phyloP scores from a whole-genome alignment of 23 red algal genomes.

The Chondrus crispus region DNA sequence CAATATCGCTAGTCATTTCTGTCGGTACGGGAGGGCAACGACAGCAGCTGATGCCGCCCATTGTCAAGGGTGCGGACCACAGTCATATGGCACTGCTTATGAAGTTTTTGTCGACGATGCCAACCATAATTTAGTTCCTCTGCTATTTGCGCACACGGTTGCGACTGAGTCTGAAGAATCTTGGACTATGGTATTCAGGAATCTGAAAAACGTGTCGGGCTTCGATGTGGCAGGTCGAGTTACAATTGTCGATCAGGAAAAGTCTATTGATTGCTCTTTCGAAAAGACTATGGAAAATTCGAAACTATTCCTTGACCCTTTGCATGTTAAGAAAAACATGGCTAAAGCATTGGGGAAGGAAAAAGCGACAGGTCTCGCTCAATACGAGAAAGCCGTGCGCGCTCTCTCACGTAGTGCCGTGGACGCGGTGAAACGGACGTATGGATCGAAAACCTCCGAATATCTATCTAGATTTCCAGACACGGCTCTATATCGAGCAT shows the following conservation, averaged over 20 bases:
- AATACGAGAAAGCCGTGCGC: no score
- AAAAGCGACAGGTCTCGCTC: no score
- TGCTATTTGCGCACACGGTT: background rate
- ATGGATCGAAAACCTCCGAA: no score
- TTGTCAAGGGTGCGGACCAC: background rate
- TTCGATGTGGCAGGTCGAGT: background rate
- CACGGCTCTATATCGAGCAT: no score
- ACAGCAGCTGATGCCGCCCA: slow-evolving; percentile 30
- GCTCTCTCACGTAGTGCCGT: no score
- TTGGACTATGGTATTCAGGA: background rate
- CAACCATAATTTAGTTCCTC: background rate
- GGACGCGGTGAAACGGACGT: no score
- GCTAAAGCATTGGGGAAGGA: no score
- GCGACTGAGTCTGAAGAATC: background rate
- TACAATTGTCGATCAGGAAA: background rate
- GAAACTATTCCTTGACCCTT: background rate
- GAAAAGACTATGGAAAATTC: background rate
- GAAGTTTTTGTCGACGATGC: background rate
- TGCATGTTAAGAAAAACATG: slow-evolving; percentile 7
- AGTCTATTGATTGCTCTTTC: background rate
- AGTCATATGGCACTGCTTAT: slow-evolving; percentile 23
- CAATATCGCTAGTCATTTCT: background rate
- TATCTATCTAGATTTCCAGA: no score
- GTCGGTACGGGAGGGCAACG: background rate
- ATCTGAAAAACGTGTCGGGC: background rate